Percentiles rank a stretch among this genome's conserved stretches.
phyloP scores from a whole-genome alignment of 768 basidiomycete species.

The Lactarius quietus region DNA sequence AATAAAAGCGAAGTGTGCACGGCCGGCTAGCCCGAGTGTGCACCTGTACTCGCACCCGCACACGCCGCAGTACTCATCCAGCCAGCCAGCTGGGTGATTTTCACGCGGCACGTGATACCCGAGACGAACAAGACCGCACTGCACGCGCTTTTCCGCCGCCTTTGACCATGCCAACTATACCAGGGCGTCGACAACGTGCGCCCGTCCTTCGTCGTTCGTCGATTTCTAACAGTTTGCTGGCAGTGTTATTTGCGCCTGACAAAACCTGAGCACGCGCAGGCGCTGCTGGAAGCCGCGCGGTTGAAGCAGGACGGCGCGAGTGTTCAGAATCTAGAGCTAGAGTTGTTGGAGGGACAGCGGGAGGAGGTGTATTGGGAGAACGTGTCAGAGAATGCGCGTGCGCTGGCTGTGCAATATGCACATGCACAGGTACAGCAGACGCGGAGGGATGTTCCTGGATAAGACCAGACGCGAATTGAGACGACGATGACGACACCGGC shows the following conservation, averaged over 20 bases:
- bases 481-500: neutral
- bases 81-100: slow-evolving; percentile 49
- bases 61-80: no score
- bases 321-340: slow-evolving; percentile 45
- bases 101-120: slow-evolving; percentile 64
- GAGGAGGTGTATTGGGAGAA: slow-evolving; percentile 79
- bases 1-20: no score
- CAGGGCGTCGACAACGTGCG: slow-evolving; percentile 69
- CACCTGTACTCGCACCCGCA: no score
- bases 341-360: slow-evolving; percentile 58
- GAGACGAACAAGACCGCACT: slow-evolving; percentile 82
- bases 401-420: slow-evolving; percentile 55
- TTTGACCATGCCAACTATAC: slow-evolving; percentile 58
- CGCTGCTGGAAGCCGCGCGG: slow-evolving; percentile 38
- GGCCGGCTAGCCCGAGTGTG: no score
- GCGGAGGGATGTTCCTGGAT: neutral
- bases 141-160: slow-evolving; percentile 54
- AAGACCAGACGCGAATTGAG: neutral
- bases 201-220: neutral
- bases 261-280: slow-evolving; percentile 43
- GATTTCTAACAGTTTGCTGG: neutral
- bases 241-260: slow-evolving; percentile 77
- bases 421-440: neutral
- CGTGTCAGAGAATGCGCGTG: slow-evolving; percentile 67
- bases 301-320: slow-evolving; percentile 13